phyloP scores from a whole-genome alignment of 2,329 filamentous ascomycete genomes.

The Aspergillus fijiensis region DNA sequence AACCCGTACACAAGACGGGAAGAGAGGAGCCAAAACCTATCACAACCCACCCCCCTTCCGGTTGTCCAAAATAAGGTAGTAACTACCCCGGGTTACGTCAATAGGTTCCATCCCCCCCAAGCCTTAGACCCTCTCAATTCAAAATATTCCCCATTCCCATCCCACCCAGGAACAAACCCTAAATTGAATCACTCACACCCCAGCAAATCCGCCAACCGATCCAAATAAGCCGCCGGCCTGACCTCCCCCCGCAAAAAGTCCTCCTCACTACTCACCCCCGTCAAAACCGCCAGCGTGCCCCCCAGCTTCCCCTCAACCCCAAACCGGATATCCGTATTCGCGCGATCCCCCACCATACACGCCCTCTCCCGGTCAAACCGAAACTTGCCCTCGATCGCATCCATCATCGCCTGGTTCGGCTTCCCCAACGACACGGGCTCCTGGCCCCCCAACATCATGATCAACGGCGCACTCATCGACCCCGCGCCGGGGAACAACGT shows the following conservation, averaged over 20 bases:
- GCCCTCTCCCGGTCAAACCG: constrained; percentile 77
- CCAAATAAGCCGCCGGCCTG: constrained; percentile 78
- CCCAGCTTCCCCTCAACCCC: constrained; percentile 87
- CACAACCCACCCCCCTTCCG: no score
- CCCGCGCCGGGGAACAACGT: constrained; percentile 91
- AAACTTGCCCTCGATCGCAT: constrained; percentile 95
- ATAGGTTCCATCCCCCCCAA: no score
- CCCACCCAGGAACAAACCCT: not conserved
- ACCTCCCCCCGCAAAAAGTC: constrained; percentile 75
- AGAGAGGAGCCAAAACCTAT: no score
- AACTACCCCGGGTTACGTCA: no score
- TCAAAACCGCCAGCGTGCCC: constrained; percentile 86
- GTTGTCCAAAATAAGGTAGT: no score
- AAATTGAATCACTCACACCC: constrained; percentile 20
- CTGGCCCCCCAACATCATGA: constrained; percentile 63
- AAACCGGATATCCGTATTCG: constrained; percentile 96
- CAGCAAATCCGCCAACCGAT: constrained; percentile 76
- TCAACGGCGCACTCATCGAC: constrained; percentile 73
- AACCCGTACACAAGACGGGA: no score
- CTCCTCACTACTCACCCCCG: constrained; percentile 79
- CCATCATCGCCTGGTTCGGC: constrained; percentile 99
- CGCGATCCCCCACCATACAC: constrained; percentile 93
- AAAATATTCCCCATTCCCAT: not conserved
- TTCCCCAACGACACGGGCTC: constrained; percentile 83
- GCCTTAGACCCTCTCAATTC: no score